A percentile compares a stretch with the other conserved stretches of the same genome.
Conservation (phyloP, 352 stramenopile species). For the Pythium phragmiticola region DNA sequence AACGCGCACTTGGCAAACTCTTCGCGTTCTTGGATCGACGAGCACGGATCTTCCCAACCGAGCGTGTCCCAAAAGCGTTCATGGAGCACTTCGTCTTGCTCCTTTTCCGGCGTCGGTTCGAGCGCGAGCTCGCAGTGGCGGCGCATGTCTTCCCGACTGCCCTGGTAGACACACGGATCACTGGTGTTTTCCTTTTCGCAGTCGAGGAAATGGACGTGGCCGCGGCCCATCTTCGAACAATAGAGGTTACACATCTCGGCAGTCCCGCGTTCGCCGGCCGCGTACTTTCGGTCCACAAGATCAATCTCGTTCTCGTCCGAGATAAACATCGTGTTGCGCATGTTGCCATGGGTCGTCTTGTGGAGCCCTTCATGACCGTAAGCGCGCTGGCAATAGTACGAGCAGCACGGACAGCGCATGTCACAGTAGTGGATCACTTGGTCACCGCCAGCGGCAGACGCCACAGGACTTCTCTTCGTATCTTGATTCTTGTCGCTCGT, state of each 20-base stretch:
- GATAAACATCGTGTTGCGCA: conserved; percentile 75
- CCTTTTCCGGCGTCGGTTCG: conserved; percentile 47
- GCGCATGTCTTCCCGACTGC: conserved; percentile 42
- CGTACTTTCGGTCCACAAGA: conserved; percentile 72
- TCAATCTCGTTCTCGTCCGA: conserved; percentile 61
- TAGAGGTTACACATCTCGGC: conserved; percentile 84
- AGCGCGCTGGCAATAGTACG: conserved; percentile 74
- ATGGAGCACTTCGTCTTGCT: conserved; percentile 73
- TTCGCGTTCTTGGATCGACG: conserved; percentile 50
- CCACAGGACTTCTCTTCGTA: conserved; percentile 3
- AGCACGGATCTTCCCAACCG: conserved; percentile 72
- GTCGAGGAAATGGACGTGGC: conserved; percentile 72
- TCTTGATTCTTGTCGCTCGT: conserved; percentile 10
- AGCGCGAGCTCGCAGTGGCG: conserved; percentile 60
- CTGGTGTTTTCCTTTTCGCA: conserved; percentile 40
- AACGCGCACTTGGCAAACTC: conserved; percentile 74
- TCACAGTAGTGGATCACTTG: conserved; percentile 65
- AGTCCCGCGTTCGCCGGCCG: conserved; percentile 54
- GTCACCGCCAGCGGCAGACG: conserved; percentile 2
- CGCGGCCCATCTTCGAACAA: conserved; percentile 76
- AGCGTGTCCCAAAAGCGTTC: conserved; percentile 76
- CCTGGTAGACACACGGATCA: conserved; percentile 7
- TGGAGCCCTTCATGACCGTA: conserved; percentile 51
- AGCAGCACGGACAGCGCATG: conserved; percentile 65
- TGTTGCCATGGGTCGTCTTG: conserved; percentile 76